Evolutionary conservation across 495 filamentous ascomycete species (phyloP).

Genomic region (Podospora pseudoanserina): DNA sequence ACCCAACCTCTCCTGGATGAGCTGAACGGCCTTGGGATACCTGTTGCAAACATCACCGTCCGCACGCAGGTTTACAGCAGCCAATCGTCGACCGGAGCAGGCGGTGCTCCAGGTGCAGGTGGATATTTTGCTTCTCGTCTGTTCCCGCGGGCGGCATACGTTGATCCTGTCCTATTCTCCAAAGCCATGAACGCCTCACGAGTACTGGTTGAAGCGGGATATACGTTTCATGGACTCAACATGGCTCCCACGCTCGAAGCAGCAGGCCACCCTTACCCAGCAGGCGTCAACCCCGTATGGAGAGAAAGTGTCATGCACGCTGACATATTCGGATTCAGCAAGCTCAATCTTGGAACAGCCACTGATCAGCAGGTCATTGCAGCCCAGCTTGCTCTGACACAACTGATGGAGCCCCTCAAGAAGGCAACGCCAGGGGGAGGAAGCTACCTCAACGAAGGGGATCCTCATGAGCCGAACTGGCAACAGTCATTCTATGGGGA

Average conservation of each 20-base stretch:
- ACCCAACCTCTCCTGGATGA: slow-evolving; percentile 31
- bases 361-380: background rate
- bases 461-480: slow-evolving; percentile 56
- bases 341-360: slow-evolving; percentile 11
- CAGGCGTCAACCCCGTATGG: slow-evolving; percentile 5
- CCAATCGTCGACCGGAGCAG: slow-evolving; percentile 6
- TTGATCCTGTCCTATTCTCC: slow-evolving; percentile 31
- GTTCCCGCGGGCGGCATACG: slow-evolving; percentile 46
- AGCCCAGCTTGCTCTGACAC: slow-evolving; percentile 23
- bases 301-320: slow-evolving; percentile 6
- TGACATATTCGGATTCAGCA: slow-evolving; percentile 7
- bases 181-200: slow-evolving; percentile 43
- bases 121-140: slow-evolving; percentile 47
- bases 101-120: slow-evolving; percentile 24
- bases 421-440: slow-evolving; percentile 35
- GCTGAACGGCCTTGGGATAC: slow-evolving; percentile 30
- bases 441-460: slow-evolving; percentile 48
- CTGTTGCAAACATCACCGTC: slow-evolving; percentile 17
- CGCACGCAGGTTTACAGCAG: slow-evolving; percentile 19
- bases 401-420: slow-evolving; percentile 33
- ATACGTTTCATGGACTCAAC: slow-evolving; percentile 47
- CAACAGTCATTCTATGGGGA: slow-evolving; percentile 55
- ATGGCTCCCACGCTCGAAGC: slow-evolving; percentile 34
- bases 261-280: slow-evolving; percentile 13
- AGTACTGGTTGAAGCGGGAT: slow-evolving; percentile 37